Evolutionary conservation across 2,329 filamentous ascomycete species (phyloP).

Genomic region (Botryosphaeria dothidea): DNA sequence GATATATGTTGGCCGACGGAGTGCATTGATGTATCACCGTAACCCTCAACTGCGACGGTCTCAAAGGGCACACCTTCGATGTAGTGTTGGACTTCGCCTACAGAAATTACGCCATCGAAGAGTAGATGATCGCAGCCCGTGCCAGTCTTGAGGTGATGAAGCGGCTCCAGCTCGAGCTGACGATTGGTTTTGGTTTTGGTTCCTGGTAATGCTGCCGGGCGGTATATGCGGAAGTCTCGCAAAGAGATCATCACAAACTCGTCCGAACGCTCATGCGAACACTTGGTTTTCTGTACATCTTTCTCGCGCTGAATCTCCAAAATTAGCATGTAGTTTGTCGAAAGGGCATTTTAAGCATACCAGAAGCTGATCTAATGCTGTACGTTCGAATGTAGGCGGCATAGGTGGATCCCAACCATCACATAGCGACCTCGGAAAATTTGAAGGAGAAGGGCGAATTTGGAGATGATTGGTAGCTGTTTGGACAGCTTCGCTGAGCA

Average conservation of each 20-base stretch:
- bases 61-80: constrained; percentile 60
- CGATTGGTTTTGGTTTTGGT: background rate
- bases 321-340: background rate
- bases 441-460: background rate
- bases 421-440: background rate
- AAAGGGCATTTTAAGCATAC: background rate
- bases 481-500: background rate
- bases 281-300: background rate
- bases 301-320: background rate
- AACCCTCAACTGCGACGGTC: constrained; percentile 66
- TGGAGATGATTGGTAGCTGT: background rate
- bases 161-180: constrained; percentile 22
- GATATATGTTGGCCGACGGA: constrained; percentile 59
- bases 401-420: background rate
- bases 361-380: background rate
- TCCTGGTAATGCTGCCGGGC: background rate
- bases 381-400: background rate
- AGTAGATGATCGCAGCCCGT: constrained; percentile 21
- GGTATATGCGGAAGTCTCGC: constrained; percentile 5
- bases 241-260: background rate
- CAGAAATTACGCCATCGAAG: constrained; percentile 44
- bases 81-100: constrained; percentile 47
- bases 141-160: constrained; percentile 27
- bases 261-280: background rate
- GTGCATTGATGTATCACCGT: constrained; percentile 53